Evolutionary conservation across 2,329 filamentous ascomycete species (phyloP).

Genomic region (Hysterium pulicare): DNA sequence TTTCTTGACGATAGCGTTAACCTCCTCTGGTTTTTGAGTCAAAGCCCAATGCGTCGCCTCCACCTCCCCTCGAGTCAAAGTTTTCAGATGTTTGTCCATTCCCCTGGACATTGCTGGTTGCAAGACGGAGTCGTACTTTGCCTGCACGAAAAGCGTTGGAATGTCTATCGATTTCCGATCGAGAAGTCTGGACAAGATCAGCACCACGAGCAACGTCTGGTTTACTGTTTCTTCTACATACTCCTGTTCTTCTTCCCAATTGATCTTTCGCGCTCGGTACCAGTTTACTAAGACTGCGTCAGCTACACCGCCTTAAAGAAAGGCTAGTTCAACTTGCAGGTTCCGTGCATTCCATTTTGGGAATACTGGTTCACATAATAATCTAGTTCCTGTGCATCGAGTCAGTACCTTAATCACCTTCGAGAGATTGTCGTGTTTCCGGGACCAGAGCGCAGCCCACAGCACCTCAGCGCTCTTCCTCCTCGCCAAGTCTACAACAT

Average conservation of each 20-base stretch:
- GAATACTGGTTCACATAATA: constrained; percentile 72
- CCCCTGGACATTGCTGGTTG: constrained; percentile 65
- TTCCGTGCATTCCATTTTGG: constrained; percentile 71
- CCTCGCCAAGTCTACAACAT: too few relatives aligned
- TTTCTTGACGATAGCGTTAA: constrained; percentile 64
- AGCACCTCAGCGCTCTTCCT: too few relatives aligned
- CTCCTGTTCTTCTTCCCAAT: constrained; percentile 70
- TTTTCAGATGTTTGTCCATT: constrained; percentile 67
- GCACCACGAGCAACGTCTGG: constrained; percentile 1
- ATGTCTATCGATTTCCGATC: constrained; percentile 32
- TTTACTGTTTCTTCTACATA: constrained; percentile 17
- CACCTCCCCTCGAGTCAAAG: constrained; percentile 65
- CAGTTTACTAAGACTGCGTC: constrained; percentile 61
- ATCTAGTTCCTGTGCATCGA: constrained; percentile 57
- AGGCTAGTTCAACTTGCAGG: constrained; percentile 46
- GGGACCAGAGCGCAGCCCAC: too few relatives aligned
- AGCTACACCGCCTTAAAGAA: constrained; percentile 9
- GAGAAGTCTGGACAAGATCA: constrained; percentile 18
- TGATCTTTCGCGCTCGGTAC: constrained; percentile 74
- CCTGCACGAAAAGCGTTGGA: constrained; percentile 70
- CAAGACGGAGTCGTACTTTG: constrained; percentile 67
- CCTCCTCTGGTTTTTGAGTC: constrained; percentile 66
- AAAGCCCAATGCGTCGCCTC: constrained; percentile 78
- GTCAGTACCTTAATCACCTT: constrained; percentile 1
- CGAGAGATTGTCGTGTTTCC: background rate